A percentile compares a stretch with the other conserved stretches of the same genome.
Conservation (phyloP, 106 monocot genomes). For the Gastrodia elata region DNA sequence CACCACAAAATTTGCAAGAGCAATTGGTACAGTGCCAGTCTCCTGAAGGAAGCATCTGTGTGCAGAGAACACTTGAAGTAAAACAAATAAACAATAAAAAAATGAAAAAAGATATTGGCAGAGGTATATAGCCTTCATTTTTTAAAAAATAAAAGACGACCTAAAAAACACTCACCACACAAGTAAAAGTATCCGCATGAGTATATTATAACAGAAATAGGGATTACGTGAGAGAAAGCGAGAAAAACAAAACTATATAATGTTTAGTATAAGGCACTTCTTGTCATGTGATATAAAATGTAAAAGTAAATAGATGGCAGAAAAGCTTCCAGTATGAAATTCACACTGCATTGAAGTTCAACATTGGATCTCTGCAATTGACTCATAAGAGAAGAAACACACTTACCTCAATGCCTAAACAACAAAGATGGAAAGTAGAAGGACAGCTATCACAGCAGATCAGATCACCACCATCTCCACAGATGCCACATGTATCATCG, state of each 20-base stretch:
- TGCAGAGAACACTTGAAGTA: background rate
- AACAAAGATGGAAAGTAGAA: conserved; percentile 71
- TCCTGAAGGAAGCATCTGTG: conserved; percentile 74
- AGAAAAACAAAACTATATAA: conserved; percentile 1
- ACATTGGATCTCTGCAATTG: background rate
- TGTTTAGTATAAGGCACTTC: background rate
- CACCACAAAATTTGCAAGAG: conserved; percentile 73
- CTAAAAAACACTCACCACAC: background rate
- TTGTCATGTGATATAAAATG: background rate
- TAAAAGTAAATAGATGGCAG: background rate
- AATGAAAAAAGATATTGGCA: background rate
- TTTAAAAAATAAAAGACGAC: background rate
- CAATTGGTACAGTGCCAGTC: conserved; percentile 77
- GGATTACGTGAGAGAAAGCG: background rate
- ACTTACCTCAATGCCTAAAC: conserved; percentile 71
- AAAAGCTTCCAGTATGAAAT: background rate
- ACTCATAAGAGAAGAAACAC: background rate
- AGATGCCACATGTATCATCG: conserved; percentile 90
- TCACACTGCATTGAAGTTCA: background rate
- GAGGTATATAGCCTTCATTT: background rate
- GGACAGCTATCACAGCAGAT: conserved; percentile 85
- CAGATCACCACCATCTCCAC: conserved; percentile 88
- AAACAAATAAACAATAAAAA: background rate
- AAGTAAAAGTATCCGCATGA: background rate
- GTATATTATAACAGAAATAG: background rate